These are phyloP conservation scores for Nemania abortiva DNA, from an alignment of 2,329 filamentous ascomycete genomes.

Conservation along the genomic window DNA sequence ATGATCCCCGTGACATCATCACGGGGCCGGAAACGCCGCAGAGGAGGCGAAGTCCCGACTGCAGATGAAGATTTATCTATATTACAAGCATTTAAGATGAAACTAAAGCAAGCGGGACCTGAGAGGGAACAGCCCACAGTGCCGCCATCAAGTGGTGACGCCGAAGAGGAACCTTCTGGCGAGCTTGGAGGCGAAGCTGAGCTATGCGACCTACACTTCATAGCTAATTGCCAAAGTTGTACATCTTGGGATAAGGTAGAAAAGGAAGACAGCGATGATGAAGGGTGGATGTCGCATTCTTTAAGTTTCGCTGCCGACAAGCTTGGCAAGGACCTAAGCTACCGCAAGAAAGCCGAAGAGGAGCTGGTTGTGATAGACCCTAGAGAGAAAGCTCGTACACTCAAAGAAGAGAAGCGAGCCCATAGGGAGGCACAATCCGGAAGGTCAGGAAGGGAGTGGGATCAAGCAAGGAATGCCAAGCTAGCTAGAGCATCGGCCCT, in stretches of 20 bases:
- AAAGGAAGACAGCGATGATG: conserved; percentile 66
- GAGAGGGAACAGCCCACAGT: conserved; percentile 50
- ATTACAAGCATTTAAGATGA: conserved; percentile 83
- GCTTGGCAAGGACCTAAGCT: conserved; percentile 89
- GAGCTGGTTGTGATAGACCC: conserved; percentile 95
- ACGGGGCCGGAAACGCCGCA: conserved; percentile 76
- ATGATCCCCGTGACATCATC: conserved; percentile 81
- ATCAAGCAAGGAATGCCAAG: conserved; percentile 69
- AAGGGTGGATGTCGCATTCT: conserved; percentile 87
- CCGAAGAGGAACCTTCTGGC: conserved; percentile 45
- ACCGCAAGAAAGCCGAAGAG: conserved; percentile 91
- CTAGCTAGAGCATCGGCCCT: conserved; percentile 65
- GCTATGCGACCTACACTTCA: conserved; percentile 94
- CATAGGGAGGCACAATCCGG: conserved; percentile 67
- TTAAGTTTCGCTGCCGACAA: conserved; percentile 90
- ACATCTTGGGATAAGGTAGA: conserved; percentile 79
- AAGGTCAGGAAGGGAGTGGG: conserved; percentile 68
- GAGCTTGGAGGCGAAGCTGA: conserved; percentile 75
- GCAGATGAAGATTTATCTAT: conserved; percentile 74
- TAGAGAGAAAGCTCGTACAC: conserved; percentile 80
- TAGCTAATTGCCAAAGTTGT: conserved; percentile 94
- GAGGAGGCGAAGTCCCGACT: conserved; percentile 64
- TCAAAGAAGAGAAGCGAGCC: conserved; percentile 73
- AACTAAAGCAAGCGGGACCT: conserved; percentile 69
- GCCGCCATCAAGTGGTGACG: conserved; percentile 37